Percentiles rank a stretch among this genome's conserved stretches.
Evolutionary conservation across 2,329 filamentous ascomycete genomes (phyloP).

Genomic region (Curvularia lunata): DNA sequence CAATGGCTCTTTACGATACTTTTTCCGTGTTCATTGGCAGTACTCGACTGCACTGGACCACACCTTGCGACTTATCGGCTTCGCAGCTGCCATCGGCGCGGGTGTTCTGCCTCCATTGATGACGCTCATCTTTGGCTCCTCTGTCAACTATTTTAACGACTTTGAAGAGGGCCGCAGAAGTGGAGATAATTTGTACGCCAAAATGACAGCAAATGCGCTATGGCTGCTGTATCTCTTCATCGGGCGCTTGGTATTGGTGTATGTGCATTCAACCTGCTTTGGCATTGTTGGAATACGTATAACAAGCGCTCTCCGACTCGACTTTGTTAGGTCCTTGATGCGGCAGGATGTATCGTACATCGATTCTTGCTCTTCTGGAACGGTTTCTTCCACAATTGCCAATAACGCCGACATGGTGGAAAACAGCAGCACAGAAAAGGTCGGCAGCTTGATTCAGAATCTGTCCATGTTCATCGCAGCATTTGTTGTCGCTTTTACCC

Average conservation of each 20-base stretch:
- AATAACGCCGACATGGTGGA: constrained; percentile 2
- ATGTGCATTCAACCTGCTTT: background rate
- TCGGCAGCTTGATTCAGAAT: background rate
- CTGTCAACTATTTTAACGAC: background rate
- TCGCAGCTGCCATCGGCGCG: background rate
- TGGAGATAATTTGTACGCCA: background rate
- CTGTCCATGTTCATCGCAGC: background rate
- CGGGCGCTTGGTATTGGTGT: background rate
- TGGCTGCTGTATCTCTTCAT: background rate
- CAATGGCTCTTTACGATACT: background rate
- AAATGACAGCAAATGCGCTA: background rate
- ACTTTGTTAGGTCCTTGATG: background rate
- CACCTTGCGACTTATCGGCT: background rate
- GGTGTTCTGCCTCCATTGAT: background rate
- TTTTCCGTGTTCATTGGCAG: constrained; percentile 1
- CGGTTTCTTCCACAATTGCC: background rate
- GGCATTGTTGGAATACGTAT: background rate
- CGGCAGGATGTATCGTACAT: constrained; percentile 1
- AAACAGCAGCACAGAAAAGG: background rate
- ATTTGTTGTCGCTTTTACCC: constrained; percentile 1
- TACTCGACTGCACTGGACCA: background rate
- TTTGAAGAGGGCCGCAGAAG: background rate
- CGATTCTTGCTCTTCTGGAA: background rate
- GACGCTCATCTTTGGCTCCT: background rate
- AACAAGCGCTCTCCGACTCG: background rate